Evolutionary conservation across 2,329 filamentous ascomycete species (phyloP).

Genomic region (Cercospora beticola): DNA sequence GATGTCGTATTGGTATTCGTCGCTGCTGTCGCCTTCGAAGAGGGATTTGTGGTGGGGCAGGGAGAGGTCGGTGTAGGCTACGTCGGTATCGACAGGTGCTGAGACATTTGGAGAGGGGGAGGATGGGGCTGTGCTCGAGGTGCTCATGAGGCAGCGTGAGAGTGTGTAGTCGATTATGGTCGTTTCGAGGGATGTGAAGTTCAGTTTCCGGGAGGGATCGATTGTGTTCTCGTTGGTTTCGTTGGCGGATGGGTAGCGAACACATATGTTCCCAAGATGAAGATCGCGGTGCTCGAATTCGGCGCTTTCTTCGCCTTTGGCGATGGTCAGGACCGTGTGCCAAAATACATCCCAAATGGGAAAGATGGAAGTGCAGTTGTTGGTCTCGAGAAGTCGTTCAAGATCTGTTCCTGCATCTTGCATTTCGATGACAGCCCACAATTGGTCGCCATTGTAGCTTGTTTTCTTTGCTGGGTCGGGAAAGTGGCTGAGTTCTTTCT

Average conservation of each 20-base stretch:
- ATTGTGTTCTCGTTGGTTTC: conserved; percentile 2
- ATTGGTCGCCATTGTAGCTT: conserved; percentile 55
- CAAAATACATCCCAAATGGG: conserved; percentile 64
- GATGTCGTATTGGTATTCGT: conserved; percentile 58
- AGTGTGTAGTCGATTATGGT: conserved; percentile 69
- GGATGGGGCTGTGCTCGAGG: neutral
- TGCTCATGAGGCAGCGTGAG: conserved; percentile 56
- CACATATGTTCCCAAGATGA: conserved; percentile 66
- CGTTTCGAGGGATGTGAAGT: conserved; percentile 57
- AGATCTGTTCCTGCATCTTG: conserved; percentile 62
- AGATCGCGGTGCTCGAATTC: conserved; percentile 66
- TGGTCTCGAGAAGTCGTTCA: conserved; percentile 41
- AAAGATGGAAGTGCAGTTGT: conserved; percentile 42
- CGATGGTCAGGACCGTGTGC: conserved; percentile 62
- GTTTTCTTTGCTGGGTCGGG: conserved; percentile 56
- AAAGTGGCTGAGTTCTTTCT: conserved; percentile 49
- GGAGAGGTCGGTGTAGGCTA: conserved; percentile 47
- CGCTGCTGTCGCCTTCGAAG: conserved; percentile 48
- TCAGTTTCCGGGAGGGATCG: conserved; percentile 44
- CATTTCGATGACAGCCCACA: conserved; percentile 67
- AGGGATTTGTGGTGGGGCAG: conserved; percentile 44
- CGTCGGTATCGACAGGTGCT: fast-evolving
- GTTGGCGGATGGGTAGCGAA: conserved; percentile 34
- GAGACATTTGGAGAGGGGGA: neutral
- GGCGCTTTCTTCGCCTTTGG: conserved; percentile 60